Evolutionary conservation across 2,329 filamentous ascomycete genomes (phyloP).

Genomic region (Esteya vermicola): DNA sequence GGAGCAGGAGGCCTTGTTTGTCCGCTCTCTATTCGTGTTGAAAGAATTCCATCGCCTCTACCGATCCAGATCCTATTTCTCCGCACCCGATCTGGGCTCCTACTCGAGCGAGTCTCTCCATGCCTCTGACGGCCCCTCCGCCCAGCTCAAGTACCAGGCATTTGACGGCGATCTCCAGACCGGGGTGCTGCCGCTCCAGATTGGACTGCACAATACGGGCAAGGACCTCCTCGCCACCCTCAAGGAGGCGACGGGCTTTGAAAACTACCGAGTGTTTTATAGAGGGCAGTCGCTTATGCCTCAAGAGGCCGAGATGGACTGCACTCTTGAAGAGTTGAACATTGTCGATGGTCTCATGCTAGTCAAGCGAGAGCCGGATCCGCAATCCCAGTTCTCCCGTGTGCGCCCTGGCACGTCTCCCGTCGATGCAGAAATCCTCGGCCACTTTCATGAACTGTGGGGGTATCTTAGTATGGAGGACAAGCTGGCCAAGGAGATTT

Average conservation of each 20-base stretch:
- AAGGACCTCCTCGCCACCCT: constrained; percentile 55
- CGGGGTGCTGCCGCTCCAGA: constrained; percentile 45
- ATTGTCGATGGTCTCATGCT: constrained; percentile 52
- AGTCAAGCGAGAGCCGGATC: constrained; percentile 43
- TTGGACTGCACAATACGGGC: constrained; percentile 58
- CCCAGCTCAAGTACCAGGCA: constrained; percentile 60
- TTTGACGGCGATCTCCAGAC: constrained; percentile 49
- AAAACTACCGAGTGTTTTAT: constrained; percentile 60
- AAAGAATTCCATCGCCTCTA: constrained; percentile 52
- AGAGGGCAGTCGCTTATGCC: constrained; percentile 52
- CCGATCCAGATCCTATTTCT: constrained; percentile 45
- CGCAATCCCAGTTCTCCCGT: constrained; percentile 24
- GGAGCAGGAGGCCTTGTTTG: constrained; percentile 48
- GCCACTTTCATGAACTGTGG: constrained; percentile 76
- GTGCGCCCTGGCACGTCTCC: constrained; percentile 38
- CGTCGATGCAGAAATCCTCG: constrained; percentile 66
- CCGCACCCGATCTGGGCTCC: constrained; percentile 40
- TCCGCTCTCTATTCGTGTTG: constrained; percentile 54
- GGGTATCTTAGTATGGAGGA: constrained; percentile 64
- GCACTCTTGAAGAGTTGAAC: constrained; percentile 54
- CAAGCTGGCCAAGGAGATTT: constrained; percentile 53
- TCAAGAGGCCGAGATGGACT: constrained; percentile 40
- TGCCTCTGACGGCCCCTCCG: constrained; percentile 44
- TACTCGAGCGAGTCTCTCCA: constrained; percentile 36
- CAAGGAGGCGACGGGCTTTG: constrained; percentile 56